phyloP scores from a whole-genome alignment of 176 grass and related monocot species.

The Oryza brachyantha region DNA sequence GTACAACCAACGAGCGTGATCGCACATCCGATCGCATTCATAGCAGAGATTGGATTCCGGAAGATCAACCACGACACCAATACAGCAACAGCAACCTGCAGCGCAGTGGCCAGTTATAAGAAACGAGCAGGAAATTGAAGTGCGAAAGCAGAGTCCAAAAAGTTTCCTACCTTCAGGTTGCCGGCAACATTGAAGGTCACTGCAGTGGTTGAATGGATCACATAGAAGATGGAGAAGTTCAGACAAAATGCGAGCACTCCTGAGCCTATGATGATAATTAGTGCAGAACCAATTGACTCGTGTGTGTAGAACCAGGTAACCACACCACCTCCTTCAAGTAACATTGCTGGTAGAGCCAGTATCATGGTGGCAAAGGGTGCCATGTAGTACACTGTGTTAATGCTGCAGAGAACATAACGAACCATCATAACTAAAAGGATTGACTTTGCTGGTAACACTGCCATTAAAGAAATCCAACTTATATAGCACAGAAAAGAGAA shows the following conservation, averaged over 20 bases:
- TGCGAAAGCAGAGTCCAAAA: slow-evolving; percentile 3
- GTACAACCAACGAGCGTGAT: slow-evolving; percentile 86
- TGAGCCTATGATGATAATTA: slow-evolving; percentile 77
- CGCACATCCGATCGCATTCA: slow-evolving; percentile 83
- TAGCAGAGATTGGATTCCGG: slow-evolving; percentile 83
- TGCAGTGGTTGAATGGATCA: slow-evolving; percentile 94
- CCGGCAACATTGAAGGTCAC: slow-evolving; percentile 98
- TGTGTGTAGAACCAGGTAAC: slow-evolving; percentile 91
- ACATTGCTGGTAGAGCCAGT: slow-evolving; percentile 71
- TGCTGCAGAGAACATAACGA: slow-evolving; percentile 48
- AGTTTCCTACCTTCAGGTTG: slow-evolving; percentile 74
- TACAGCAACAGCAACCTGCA: slow-evolving; percentile 91
- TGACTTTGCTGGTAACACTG: background rate
- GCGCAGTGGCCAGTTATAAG: background rate
- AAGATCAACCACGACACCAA: slow-evolving; percentile 90
- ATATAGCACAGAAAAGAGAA: no score
- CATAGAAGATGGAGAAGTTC: slow-evolving; percentile 98
- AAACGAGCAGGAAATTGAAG: background rate
- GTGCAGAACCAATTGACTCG: slow-evolving; percentile 45
- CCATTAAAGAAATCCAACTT: background rate
- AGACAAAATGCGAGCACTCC: slow-evolving; percentile 92
- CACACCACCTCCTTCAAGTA: slow-evolving; percentile 79
- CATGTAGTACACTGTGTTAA: slow-evolving; percentile 99
- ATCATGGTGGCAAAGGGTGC: slow-evolving; percentile 97
- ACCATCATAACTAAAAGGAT: background rate